Evolutionary conservation across 495 filamentous ascomycete species (phyloP), one percentile per base, ranked within the genome.

Genomic region (Trichodelitschia bisporula): DNA sequence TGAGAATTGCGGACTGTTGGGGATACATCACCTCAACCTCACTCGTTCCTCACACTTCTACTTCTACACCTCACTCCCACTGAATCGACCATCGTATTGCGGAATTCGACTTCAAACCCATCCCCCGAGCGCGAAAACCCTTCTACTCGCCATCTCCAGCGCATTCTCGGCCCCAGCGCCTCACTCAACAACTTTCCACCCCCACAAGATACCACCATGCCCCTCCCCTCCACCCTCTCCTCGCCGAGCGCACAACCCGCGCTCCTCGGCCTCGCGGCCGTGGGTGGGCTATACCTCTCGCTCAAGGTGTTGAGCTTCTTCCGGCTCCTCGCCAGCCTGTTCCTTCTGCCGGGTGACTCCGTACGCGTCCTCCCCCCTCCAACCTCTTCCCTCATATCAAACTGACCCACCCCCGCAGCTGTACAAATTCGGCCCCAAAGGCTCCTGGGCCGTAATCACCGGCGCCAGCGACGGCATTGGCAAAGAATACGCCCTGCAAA

Each of bases 391-490:
- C 21, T 24, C n/a, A n/a, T n/a, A n/a, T n/a, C n/a, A n/a, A n/a
- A n/a, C n/a, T n/a, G n/a, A n/a, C n/a, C n/a, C n/a, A n/a, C n/a
- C n/a, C 8, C 18, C 28, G 10, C 38, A 97, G 86, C 71, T 99
- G 33, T 68, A 65, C 36, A 78, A 70, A 37, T 93, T 92, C 56
- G 89, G 82, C 39, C 73, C 71, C 37, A 80, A 78, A 42, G 83
- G 83, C 35, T 83, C 69, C 43, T 99, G 83, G 80, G 86, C 80
- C 14, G 64, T 99, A 26, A 63, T 99, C 14, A 95, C 89, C 28
- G 89, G 89, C 39, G 86, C 89, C 33, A 91, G 80, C 9, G 86
- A 95, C 56, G 89, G 89, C 38, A 67, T 99, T 32, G 89, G 89
- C 43, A 93, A 92, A 57, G 86, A 95, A 59, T 99, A 76, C 46